Percentiles rank a stretch among this genome's conserved stretches.
phyloP scores from a whole-genome alignment of 1,284 basidiomycete genomes.

The Naganishia sp. region DNA sequence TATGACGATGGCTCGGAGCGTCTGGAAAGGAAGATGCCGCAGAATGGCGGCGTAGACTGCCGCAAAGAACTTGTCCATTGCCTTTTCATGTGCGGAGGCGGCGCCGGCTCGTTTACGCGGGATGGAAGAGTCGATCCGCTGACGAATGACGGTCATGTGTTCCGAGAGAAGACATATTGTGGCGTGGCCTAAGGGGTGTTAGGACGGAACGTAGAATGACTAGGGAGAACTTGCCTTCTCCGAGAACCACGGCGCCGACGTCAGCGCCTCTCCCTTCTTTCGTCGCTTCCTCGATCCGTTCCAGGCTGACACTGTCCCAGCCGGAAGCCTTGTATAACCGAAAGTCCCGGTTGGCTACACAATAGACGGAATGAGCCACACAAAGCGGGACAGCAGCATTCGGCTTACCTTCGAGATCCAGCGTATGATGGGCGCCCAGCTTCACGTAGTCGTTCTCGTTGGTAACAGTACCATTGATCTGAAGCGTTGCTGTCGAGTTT shows the following conservation, averaged over 20 bases:
- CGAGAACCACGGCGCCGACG: conserved; percentile 92
- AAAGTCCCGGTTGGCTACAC: conserved; percentile 74
- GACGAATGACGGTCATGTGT: conserved; percentile 93
- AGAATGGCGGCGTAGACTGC: conserved; percentile 83
- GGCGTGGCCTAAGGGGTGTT: conserved; percentile 66
- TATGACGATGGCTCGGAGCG: conserved; percentile 86
- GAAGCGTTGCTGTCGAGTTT: conserved; percentile 64
- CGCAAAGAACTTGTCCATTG: conserved; percentile 76
- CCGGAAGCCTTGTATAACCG: conserved; percentile 79
- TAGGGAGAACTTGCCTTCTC: conserved; percentile 64
- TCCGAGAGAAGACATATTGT: conserved; percentile 92
- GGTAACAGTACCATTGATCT: conserved; percentile 85
- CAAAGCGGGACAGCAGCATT: not conserved
- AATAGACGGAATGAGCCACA: not conserved
- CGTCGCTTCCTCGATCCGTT: conserved; percentile 81
- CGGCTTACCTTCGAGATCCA: conserved; percentile 73
- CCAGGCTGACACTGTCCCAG: conserved; percentile 88
- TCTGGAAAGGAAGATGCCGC: conserved; percentile 81
- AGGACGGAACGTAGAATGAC: conserved; percentile 2
- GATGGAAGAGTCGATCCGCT: conserved; percentile 85
- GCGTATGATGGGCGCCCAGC: conserved; percentile 91
- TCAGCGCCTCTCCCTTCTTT: conserved; percentile 92
- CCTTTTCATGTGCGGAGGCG: conserved; percentile 82
- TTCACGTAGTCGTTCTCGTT: conserved; percentile 89
- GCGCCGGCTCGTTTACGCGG: conserved; percentile 86